Conservation (phyloP, 139 green algal species). For the Picochlorum sp. region DNA sequence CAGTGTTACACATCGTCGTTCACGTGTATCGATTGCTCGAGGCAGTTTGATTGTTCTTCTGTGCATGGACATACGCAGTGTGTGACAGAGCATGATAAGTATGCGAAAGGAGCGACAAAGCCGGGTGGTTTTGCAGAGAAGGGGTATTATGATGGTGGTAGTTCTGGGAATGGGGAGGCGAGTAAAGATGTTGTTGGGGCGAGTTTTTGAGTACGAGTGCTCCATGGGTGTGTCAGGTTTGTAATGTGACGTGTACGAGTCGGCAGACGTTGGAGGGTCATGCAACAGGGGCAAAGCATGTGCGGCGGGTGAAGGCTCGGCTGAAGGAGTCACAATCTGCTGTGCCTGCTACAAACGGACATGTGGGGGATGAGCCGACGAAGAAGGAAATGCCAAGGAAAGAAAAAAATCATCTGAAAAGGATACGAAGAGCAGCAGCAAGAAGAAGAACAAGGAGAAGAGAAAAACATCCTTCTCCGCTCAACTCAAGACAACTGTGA, state of each 20-base stretch:
- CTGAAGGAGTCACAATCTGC: background rate
- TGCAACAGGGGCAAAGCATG: constrained; percentile 77
- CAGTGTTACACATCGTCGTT: constrained; percentile 53
- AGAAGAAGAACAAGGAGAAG: constrained; percentile 30
- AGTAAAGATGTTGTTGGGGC: constrained; percentile 34
- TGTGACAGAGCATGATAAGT: constrained; percentile 92
- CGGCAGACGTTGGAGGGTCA: constrained; percentile 73
- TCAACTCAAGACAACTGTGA: too few species aligned
- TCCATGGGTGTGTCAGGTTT: constrained; percentile 76
- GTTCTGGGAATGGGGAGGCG: background rate
- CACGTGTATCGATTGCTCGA: constrained; percentile 81
- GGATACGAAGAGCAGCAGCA: background rate
- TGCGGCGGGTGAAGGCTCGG: constrained; percentile 31
- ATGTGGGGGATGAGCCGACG: too few species aligned
- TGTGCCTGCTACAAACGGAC: too few species aligned
- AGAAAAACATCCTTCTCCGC: too few species aligned
- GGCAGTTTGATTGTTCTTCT: constrained; percentile 53
- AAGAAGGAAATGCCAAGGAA: background rate
- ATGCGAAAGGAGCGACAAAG: constrained; percentile 81
- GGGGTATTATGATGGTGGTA: constrained; percentile 30
- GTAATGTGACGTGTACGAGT: constrained; percentile 83
- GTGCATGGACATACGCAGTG: constrained; percentile 64
- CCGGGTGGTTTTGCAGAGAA: constrained; percentile 68
- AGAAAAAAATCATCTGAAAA: too few species aligned
- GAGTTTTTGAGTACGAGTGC: constrained; percentile 58